A percentile compares a stretch with the other conserved stretches of the same genome.
These are phyloP conservation scores for Boletellus deceptivus DNA, from an alignment of 1,284 basidiomycete genomes.

Conservation along the genomic window DNA sequence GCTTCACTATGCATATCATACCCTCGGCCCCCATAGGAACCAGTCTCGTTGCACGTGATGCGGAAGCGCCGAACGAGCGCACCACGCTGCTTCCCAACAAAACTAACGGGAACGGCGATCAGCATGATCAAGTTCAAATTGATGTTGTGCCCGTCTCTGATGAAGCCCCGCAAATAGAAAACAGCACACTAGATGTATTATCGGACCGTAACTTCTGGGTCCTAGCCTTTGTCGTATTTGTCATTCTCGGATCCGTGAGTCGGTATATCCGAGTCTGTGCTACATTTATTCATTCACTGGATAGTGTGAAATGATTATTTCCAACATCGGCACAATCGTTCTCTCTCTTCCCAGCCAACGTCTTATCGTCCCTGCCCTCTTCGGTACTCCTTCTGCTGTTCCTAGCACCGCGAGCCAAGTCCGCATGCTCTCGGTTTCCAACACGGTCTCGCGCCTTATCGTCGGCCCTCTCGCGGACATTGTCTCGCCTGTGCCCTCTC, in stretches of 20 bases:
- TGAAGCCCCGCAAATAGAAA: conserved; percentile 34
- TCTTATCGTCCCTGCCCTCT: conserved; percentile 17
- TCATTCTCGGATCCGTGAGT: conserved; percentile 65
- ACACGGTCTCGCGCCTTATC: conserved; percentile 69
- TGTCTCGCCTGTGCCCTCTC: conserved; percentile 55
- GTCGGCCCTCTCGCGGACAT: conserved; percentile 69
- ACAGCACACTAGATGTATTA: conserved; percentile 41
- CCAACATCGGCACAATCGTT: conserved; percentile 75
- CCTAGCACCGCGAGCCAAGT: conserved; percentile 57
- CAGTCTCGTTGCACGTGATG: conserved; percentile 36
- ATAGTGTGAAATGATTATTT: conserved; percentile 78
- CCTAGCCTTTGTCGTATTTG: conserved; percentile 37
- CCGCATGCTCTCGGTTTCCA: conserved; percentile 64
- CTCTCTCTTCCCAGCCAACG: conserved; percentile 50
- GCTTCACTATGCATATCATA: conserved; percentile 41
- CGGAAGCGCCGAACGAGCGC: conserved; percentile 38
- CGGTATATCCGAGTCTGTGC: not conserved
- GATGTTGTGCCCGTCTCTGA: conserved; percentile 27
- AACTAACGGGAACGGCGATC: conserved; percentile 11
- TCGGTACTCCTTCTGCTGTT: conserved; percentile 24
- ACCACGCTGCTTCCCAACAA: conserved; percentile 41
- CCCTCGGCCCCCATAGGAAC: conserved; percentile 11
- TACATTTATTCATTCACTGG: not conserved
- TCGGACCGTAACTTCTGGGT: conserved; percentile 62
- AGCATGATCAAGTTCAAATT: conserved; percentile 10